Percentiles rank a stretch among this genome's conserved stretches.
phyloP scores from a whole-genome alignment of 805 yeast species.

The Saturnispora sekii region DNA sequence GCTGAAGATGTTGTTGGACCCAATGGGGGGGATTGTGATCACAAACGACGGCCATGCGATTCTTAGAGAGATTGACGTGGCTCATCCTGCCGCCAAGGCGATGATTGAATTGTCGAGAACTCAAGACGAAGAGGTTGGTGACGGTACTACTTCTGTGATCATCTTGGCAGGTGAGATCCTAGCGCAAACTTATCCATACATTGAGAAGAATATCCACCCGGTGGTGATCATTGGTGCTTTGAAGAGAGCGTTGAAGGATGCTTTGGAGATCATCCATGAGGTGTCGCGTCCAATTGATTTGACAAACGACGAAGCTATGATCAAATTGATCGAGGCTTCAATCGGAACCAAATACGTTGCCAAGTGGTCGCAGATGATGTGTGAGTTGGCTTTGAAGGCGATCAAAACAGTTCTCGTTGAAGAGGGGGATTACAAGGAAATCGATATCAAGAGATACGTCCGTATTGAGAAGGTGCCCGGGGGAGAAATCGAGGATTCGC shows the following conservation, averaged over 20 bases:
- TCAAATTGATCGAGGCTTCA: conserved; percentile 75
- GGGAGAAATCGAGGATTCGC: conserved; percentile 87
- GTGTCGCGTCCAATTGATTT: conserved; percentile 80
- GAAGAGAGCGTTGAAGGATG: conserved; percentile 84
- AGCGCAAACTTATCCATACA: conserved; percentile 90
- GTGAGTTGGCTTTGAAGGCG: conserved; percentile 76
- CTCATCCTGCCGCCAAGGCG: conserved; percentile 98
- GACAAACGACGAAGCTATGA: conserved; percentile 78
- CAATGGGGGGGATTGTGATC: conserved; percentile 91
- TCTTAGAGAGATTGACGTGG: conserved; percentile 90
- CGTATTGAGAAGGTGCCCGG: conserved; percentile 96
- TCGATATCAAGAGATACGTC: conserved; percentile 87
- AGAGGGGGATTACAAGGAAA: conserved; percentile 59
- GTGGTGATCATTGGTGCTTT: conserved; percentile 92
- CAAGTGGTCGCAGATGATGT: conserved; percentile 88
- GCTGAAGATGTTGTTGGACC: conserved; percentile 96
- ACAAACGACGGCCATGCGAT: conserved; percentile 99
- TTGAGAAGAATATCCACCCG: conserved; percentile 93
- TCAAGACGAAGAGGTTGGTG: conserved; percentile 91
- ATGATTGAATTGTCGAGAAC: conserved; percentile 96
- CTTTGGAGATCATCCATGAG: conserved; percentile 74
- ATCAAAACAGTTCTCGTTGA: conserved; percentile 72
- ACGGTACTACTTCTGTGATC: conserved; percentile 93
- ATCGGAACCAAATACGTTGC: conserved; percentile 94
- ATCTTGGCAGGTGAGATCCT: conserved; percentile 94